Conservation (phyloP, 192 early-diverging fungal species). For the Paraglomus brasilianum region DNA sequence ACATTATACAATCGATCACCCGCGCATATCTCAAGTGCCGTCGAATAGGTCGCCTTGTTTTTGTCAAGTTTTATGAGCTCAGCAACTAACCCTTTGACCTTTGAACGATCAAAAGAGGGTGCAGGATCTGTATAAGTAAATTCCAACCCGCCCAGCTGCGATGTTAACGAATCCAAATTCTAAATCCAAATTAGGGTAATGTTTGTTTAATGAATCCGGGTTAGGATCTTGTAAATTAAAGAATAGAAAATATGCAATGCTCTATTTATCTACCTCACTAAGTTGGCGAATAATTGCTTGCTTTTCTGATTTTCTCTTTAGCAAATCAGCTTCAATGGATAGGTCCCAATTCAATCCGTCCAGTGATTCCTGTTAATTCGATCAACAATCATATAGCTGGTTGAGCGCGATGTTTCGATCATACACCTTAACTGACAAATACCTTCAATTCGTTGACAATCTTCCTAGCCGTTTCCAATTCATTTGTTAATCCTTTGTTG, state of each 20-base stretch:
- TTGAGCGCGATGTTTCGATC: not conserved
- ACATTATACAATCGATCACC: conserved; percentile 92
- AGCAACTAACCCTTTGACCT: conserved; percentile 93
- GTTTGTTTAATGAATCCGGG: conserved; percentile 23
- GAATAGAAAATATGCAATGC: not conserved
- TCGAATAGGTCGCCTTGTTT: conserved; percentile 61
- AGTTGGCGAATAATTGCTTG: conserved; percentile 37
- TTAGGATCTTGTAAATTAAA: not conserved
- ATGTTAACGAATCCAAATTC: conserved; percentile 50
- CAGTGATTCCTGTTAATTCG: conserved; percentile 34
- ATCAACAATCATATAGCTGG: not conserved
- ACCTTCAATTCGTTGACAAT: conserved; percentile 34
- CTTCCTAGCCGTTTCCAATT: conserved; percentile 36
- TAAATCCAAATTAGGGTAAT: conserved; percentile 31
- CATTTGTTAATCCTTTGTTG: conserved; percentile 57
- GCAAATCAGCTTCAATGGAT: conserved; percentile 40
- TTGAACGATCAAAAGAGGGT: conserved; percentile 82
- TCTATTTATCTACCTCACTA: conserved; percentile 35
- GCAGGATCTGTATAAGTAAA: conserved; percentile 85
- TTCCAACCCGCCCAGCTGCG: conserved; percentile 60
- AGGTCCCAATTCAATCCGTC: conserved; percentile 44
- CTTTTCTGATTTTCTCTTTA: conserved; percentile 32
- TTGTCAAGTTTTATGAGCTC: conserved; percentile 79
- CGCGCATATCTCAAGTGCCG: conserved; percentile 94
- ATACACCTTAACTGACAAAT: not conserved